phyloP scores from a whole-genome alignment of 805 yeast species.

The Pichia scutulata region DNA sequence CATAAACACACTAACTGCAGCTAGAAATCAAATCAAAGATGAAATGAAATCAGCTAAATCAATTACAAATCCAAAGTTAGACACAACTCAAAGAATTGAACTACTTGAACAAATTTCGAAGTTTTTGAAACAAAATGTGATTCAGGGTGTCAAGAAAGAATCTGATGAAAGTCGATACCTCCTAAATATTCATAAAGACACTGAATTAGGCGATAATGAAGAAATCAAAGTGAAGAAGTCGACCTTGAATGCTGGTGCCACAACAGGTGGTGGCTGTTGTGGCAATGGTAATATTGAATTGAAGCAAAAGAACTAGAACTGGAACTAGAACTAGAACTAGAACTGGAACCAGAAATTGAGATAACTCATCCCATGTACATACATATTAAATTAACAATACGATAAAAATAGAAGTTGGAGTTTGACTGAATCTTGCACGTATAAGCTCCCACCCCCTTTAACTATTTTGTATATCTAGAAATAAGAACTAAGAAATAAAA shows the following conservation, averaged over 20 bases:
- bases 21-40: slow-evolving; percentile 50
- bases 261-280: slow-evolving; percentile 46
- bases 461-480: background rate
- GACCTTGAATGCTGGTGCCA: slow-evolving; percentile 20
- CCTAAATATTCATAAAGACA: slow-evolving; percentile 68
- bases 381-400: background rate
- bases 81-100: slow-evolving; percentile 42
- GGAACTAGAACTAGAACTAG: slow-evolving; percentile 3
- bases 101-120: slow-evolving; percentile 63
- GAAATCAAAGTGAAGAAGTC: slow-evolving; percentile 49
- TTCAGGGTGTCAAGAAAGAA: slow-evolving; percentile 59
- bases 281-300: slow-evolving; percentile 42
- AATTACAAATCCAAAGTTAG: slow-evolving; percentile 39
- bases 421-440: too few relatives aligned
- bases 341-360: background rate
- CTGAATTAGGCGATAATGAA: slow-evolving; percentile 91
- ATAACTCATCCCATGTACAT: background rate
- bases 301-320: slow-evolving; percentile 16
- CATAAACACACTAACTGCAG: slow-evolving; percentile 41
- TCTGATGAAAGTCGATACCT: slow-evolving; percentile 35
- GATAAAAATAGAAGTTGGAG: background rate
- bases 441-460: too few relatives aligned
- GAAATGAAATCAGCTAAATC: slow-evolving; percentile 36
- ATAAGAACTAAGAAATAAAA: background rate
- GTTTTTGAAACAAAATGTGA: slow-evolving; percentile 69